Evolutionary conservation across 345 rosid species (phyloP).

Genomic region (Gossypium australe): DNA sequence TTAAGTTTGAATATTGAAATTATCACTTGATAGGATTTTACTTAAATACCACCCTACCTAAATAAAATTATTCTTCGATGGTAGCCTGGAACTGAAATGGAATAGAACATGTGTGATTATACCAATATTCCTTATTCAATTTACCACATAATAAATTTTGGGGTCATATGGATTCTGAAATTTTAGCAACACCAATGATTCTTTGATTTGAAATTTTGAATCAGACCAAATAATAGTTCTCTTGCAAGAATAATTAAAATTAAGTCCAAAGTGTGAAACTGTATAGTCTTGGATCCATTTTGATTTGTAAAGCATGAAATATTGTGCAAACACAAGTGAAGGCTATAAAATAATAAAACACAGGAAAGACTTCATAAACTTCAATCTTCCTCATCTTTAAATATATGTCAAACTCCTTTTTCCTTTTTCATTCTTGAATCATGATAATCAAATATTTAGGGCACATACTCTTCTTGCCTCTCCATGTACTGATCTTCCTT

Average conservation of each 20-base stretch:
- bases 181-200: background rate
- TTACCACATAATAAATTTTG: background rate
- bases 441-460: background rate
- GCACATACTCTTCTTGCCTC: constrained; percentile 13
- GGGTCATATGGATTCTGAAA: background rate
- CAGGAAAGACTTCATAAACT: background rate
- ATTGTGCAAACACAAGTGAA: constrained; percentile 12
- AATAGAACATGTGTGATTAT: no score
- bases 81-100: no score
- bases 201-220: background rate
- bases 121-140: no score
- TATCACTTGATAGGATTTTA: no score
- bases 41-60: no score
- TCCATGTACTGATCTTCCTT: background rate
- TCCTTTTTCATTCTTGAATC: background rate
- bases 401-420: background rate
- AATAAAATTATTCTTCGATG: no score
- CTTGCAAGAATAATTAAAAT: background rate
- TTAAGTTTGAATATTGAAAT: no score
- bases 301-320: constrained; percentile 15
- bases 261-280: background rate
- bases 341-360: background rate
- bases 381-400: constrained; percentile 1
- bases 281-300: background rate
- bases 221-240: background rate